Evolutionary conservation across 352 stramenopile species (phyloP), one percentile per base, ranked within the genome.

Genomic region (Pythium volutum): DNA sequence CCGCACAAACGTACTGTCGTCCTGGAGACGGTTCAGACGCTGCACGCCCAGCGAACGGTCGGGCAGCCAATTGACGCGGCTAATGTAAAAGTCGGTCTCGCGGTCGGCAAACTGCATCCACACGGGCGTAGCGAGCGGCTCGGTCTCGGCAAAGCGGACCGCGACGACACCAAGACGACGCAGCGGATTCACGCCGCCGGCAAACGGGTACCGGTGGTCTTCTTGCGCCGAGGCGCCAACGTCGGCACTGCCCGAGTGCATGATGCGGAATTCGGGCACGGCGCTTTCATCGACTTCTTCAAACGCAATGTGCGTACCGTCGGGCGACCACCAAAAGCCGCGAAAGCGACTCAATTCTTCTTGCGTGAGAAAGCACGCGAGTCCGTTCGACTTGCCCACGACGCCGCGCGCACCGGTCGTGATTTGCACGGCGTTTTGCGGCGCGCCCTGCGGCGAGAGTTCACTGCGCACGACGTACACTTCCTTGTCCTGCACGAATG

Each of bases 291-390:
- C 95, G 14, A 98, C 83, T 62, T 94, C 74, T 58, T 93, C 87
- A 62, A 98, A 98, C 14, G 93, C 82, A 50, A 98, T 75, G 42
- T 75, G 69, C 3, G 73, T 63, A 38, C 82, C 93, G 73, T 98
- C 87, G 0, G 89, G 86, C 22, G 87, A 89, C 91, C 93, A 98
- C 97, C 97, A 99, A 77, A 98, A 99, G 46, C 97, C 97, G 41
- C 88, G 74, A 77, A 98, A 98, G 29, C 96, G 88, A 67, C 96
- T 95, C 69, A 99, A 95, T 75, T 99, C 96, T 75, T 99, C 97
- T 67, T 98, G 94, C 8, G 96, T 97, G 11, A 99, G 67, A 74
- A 98, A 99, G 74, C 98, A 98, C n/a, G 97, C 96, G 14, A 99
- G 64, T 2, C 96, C 97, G 73, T 98, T 94, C 25, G 83, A 97